A percentile compares a stretch with the other conserved stretches of the same genome.
Conservation (phyloP, 2,329 filamentous ascomycete genomes). For the Hymenoscyphus albidus region DNA sequence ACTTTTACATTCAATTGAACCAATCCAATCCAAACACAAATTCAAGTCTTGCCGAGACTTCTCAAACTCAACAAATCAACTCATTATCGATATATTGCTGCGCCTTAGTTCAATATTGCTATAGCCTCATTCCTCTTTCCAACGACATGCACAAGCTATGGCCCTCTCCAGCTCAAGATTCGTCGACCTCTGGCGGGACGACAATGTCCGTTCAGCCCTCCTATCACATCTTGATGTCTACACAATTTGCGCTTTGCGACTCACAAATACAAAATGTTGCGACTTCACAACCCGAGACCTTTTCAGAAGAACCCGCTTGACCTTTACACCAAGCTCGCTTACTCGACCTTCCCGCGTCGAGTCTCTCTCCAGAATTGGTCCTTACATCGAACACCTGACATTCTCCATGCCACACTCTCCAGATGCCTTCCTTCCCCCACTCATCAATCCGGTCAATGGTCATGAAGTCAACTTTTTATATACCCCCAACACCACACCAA, state of each 20-base stretch:
- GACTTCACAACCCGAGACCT: conserved; percentile 65
- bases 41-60: not conserved
- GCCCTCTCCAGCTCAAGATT: conserved; percentile 31
- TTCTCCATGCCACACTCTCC: conserved; percentile 73
- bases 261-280: conserved; percentile 66
- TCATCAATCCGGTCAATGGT: conserved; percentile 73
- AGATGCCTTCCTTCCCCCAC: conserved; percentile 80
- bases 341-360: conserved; percentile 69
- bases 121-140: not conserved
- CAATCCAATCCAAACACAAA: conserved; percentile 8
- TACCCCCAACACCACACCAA: conserved; percentile 67
- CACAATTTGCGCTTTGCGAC: conserved; percentile 55
- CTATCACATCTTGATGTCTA: conserved; percentile 30
- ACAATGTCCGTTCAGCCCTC: conserved; percentile 27
- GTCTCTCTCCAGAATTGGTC: conserved; percentile 72
- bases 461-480: conserved; percentile 79
- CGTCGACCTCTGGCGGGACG: conserved; percentile 33
- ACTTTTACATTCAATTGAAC: conserved; percentile 2
- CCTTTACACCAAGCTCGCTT: conserved; percentile 71
- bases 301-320: conserved; percentile 66
- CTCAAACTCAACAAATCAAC: not conserved
- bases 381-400: conserved; percentile 71
- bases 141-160: conserved; percentile 36
- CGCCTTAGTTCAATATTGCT: not conserved
- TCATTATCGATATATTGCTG: not conserved